phyloP scores from a whole-genome alignment of 768 basidiomycete species.

The Rhodotorula toruloides region DNA sequence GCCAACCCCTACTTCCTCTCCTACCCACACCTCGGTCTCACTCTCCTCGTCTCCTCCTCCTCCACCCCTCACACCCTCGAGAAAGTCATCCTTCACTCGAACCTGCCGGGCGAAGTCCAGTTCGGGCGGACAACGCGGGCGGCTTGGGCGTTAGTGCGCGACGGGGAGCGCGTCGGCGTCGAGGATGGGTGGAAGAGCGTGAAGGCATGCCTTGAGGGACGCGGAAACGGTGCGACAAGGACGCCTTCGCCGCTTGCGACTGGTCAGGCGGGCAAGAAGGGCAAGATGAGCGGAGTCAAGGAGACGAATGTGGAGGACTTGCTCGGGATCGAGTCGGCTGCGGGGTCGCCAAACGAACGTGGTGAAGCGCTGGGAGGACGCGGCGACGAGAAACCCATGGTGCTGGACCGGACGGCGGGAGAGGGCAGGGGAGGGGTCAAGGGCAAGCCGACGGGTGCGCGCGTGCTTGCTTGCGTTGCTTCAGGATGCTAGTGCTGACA shows the following conservation, averaged over 20 bases:
- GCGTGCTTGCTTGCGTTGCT: not conserved
- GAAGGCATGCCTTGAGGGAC: not conserved
- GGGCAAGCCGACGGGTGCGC: conserved; percentile 33
- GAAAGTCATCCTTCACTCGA: conserved; percentile 41
- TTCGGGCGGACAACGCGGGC: conserved; percentile 35
- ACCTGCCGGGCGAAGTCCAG: conserved; percentile 39
- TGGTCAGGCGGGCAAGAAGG: conserved; percentile 11
- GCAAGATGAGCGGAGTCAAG: not conserved
- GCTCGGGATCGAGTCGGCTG: not conserved
- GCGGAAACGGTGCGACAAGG: not conserved
- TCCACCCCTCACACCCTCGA: conserved; percentile 25
- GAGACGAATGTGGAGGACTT: conserved; percentile 6
- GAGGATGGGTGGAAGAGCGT: conserved; percentile 1
- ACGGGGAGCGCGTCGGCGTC: not conserved
- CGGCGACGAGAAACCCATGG: conserved; percentile 27
- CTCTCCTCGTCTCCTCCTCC: conserved; percentile 33
- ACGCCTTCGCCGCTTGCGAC: not conserved
- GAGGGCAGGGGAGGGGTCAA: not conserved
- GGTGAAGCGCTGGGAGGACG: not conserved
- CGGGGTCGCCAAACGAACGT: not conserved
- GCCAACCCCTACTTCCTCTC: conserved; percentile 40
- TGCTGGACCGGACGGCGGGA: conserved; percentile 33
- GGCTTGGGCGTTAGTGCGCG: conserved; percentile 2
- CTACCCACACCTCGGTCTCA: conserved; percentile 39
- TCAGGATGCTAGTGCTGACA: not conserved